Conservation (phyloP, 768 basidiomycete species). For the Amanita fuliginea region DNA sequence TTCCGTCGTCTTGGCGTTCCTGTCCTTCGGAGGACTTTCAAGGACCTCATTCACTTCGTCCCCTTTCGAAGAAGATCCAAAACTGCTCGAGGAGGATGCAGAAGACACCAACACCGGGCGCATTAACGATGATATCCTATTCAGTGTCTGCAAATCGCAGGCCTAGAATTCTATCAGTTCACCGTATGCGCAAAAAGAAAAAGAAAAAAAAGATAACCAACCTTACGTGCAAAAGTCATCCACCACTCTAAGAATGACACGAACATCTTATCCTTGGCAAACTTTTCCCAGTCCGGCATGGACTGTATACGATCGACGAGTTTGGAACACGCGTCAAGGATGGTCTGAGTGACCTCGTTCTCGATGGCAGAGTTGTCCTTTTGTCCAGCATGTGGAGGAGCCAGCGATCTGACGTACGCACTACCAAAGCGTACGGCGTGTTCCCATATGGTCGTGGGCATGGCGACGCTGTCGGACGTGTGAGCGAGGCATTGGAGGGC, state of each 20-base stretch:
- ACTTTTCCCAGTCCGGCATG: constrained; percentile 22
- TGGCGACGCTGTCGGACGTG: constrained; percentile 35
- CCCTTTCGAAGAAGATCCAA: not conserved
- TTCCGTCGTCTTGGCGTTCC: not conserved
- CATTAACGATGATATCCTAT: constrained; percentile 15
- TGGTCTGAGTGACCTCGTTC: constrained; percentile 20
- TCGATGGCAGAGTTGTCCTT: constrained; percentile 11
- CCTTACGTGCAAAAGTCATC: constrained; percentile 56
- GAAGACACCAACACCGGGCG: not conserved
- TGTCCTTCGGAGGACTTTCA: not conserved
- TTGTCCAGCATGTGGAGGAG: constrained; percentile 3
- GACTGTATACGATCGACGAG: constrained; percentile 30
- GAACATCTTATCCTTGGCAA: constrained; percentile 43
- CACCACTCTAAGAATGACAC: constrained; percentile 62
- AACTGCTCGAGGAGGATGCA: not conserved
- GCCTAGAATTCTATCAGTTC: constrained; percentile 21
- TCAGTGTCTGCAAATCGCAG: constrained; percentile 34
- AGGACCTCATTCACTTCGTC: not conserved
- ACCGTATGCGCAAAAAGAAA: not conserved
- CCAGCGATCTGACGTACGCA: constrained; percentile 28
- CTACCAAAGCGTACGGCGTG: constrained; percentile 43
- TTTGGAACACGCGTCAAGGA: constrained; percentile 33
- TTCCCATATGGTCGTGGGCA: constrained; percentile 57
- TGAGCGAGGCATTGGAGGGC: constrained; percentile 33
- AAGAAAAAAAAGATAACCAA: constrained; percentile 15